These are phyloP conservation scores for Diplosphaera chodatii DNA, from an alignment of 139 green algal species.

Conservation along the genomic window DNA sequence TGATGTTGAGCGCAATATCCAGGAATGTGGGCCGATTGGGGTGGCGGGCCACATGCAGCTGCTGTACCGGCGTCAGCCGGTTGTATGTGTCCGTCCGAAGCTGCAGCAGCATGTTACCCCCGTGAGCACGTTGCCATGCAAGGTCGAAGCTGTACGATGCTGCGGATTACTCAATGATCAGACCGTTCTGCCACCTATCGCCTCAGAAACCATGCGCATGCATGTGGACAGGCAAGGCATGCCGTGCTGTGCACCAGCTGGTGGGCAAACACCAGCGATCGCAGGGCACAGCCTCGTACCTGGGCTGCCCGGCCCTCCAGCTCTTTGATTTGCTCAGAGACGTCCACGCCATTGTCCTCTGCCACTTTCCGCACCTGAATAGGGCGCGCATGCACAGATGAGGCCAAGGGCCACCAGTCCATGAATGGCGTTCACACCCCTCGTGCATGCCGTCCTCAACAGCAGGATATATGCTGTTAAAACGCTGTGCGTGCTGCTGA, in stretches of 20 bases:
- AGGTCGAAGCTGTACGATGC: no score
- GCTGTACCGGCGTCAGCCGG: slow-evolving; percentile 84
- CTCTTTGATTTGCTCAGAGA: slow-evolving; percentile 74
- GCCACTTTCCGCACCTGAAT: slow-evolving; percentile 80
- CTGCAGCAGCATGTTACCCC: slow-evolving; percentile 51
- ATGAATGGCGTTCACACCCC: no score
- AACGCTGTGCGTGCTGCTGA: slow-evolving; percentile 17
- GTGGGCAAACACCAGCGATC: no score
- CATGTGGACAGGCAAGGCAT: no score
- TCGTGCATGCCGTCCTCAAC: no score
- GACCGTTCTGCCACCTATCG: no score
- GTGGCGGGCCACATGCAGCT: slow-evolving; percentile 90
- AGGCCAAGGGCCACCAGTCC: no score
- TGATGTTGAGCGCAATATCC: slow-evolving; percentile 96
- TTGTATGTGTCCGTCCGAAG: slow-evolving; percentile 89
- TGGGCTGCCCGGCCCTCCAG: slow-evolving; percentile 74
- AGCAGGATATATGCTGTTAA: no score
- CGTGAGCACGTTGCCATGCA: no score
- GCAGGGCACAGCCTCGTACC: slow-evolving; percentile 42
- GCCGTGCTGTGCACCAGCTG: no score
- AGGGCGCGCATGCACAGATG: background rate
- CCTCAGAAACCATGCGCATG: no score
- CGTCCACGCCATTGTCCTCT: slow-evolving; percentile 90
- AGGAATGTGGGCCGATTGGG: slow-evolving; percentile 94
- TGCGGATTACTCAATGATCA: no score